Evolutionary conservation across 805 yeast genomes (phyloP), one percentile per base, ranked within the genome.

Genomic region (Starmerella riodocensis): DNA sequence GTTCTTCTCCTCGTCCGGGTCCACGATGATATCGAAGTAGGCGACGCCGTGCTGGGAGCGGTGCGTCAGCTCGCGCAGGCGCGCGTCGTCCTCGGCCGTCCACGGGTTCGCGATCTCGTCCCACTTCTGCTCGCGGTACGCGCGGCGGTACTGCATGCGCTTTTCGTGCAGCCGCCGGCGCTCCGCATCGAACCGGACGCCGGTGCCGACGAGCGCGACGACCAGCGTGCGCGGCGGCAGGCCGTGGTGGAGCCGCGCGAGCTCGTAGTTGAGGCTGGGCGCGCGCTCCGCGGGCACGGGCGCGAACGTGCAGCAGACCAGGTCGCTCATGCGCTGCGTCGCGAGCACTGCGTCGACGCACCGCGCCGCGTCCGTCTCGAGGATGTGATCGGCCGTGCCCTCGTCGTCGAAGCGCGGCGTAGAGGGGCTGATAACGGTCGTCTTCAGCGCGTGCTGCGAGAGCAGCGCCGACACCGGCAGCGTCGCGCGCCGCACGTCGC

Each of bases 211-310:
- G 9, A 34, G 12, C 4, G 34, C 34, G 1, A 83, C 60, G 13
- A 86, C 48, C 18, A 76, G 57, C 0, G 93, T 69, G 26, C 74
- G 67, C 2, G 61, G 58, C 0, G 93, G 82, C 17, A 80, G 50
- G 2, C 55, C 45, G 1, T 63, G 58, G 52, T 77, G 73, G 13
- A 86, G 59, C 29, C 54, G 54, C 13, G 55, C 46, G 6, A 86
- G 47, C 24, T 76, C 56, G 2, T 50, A 45, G 47, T 71, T 69
- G 9, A 79, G 53, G 4, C 7, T 11, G 11, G 12, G 11, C 14
- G 20, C 3, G 17, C 12, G 32, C 17, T 22, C 24, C 4, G 9
- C 32, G 12, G n/a, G 29, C 14, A 45, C n/a, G n/a, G n/a, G n/a
- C n/a, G n/a, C n/a, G n/a, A n/a, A 16, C 7, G 42, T 24, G 6